phyloP scores from a whole-genome alignment of 2,329 filamentous ascomycete genomes.

The Lachnellula subtilissima region DNA sequence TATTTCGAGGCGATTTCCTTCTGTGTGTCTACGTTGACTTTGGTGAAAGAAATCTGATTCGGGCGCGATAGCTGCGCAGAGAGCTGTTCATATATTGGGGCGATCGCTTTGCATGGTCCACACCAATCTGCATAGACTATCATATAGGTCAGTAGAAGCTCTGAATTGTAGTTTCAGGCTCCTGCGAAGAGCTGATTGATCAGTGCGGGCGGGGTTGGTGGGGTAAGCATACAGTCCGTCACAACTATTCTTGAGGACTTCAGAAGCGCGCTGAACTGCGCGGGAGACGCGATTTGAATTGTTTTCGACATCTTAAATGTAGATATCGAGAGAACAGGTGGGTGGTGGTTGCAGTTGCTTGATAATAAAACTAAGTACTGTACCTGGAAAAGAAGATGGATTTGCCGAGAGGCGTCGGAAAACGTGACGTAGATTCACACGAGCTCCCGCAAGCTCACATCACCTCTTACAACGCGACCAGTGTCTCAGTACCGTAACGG shows the following conservation, averaged over 20 bases:
- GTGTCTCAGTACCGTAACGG: no score
- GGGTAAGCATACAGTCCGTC: constrained; percentile 69
- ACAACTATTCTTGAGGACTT: constrained; percentile 74
- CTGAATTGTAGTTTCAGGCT: not conserved
- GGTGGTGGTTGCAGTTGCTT: not conserved
- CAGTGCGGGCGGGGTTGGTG: constrained; percentile 26
- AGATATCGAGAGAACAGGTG: not conserved
- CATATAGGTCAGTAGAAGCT: constrained; percentile 10
- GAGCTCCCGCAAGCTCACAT: not conserved
- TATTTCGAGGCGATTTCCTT: constrained; percentile 70
- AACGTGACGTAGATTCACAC: not conserved
- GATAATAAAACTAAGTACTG: not conserved
- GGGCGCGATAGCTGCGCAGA: constrained; percentile 65
- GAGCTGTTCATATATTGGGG: constrained; percentile 75
- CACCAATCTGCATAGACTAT: constrained; percentile 87
- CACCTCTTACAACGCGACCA: no score
- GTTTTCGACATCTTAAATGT: constrained; percentile 31
- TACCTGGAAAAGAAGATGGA: constrained; percentile 3
- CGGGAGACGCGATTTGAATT: constrained; percentile 46
- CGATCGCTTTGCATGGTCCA: constrained; percentile 76
- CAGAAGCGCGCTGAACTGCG: constrained; percentile 65
- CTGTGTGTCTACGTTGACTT: constrained; percentile 78
- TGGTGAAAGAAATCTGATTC: constrained; percentile 74
- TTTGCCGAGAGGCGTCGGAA: not conserved
- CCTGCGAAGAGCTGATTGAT: not conserved